Base-by-base conservation (phyloP, 2,329 filamentous ascomycete species). In the Fusarium continuum region DNA sequence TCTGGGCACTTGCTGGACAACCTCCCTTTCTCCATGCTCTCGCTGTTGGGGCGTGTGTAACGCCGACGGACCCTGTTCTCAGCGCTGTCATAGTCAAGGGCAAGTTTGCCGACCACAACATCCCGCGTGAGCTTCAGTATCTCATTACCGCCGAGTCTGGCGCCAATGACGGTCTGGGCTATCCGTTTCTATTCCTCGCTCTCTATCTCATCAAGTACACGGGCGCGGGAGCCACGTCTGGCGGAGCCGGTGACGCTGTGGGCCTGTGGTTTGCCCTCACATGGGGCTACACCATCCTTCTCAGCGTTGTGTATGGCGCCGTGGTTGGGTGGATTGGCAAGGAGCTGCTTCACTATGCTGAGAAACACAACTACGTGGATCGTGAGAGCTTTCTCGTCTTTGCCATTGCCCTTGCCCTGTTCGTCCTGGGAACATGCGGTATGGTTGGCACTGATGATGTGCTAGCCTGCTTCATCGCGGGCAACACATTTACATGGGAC, bases 41-140 rank as follows among this genome's bases (percentile, higher is more conserved):
- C 10, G 90, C 88, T 14, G 81, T 96, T 10, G 93, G 88, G 2
- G 91, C 93, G 1, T 96, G 93, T 71, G 88, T 97, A n/a, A 95
- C 93, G 3, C 93, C 93, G 0, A 97, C 93, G 0, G 93, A 97
- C 70, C 93, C 93, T 0, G 88, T 97, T 2, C 76, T 97, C 31
- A 94, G 91, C 14, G 94, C 95, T 64, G 91, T 91, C 4, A 96
- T 97, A 54, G 92, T 97, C 39, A 97, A 97, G 79, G 93, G 93
- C 26, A 93, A 91, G 69, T 97, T 96, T 72, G 93, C 93, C 1
- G 93, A 97, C 71, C 90, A 93, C 70, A 95, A 97, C 73, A 89
- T 97, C 16, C 92, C 93, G 0, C 88, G 88, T 54, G 85, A 89
- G 23, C 79, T 97, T 43, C 92, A 96, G 78, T 88, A 90, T 64